Evolutionary conservation across 2,329 filamentous ascomycete species (phyloP), one percentile per base, ranked within the genome.

Genomic region (Aspergillus sp.): DNA sequence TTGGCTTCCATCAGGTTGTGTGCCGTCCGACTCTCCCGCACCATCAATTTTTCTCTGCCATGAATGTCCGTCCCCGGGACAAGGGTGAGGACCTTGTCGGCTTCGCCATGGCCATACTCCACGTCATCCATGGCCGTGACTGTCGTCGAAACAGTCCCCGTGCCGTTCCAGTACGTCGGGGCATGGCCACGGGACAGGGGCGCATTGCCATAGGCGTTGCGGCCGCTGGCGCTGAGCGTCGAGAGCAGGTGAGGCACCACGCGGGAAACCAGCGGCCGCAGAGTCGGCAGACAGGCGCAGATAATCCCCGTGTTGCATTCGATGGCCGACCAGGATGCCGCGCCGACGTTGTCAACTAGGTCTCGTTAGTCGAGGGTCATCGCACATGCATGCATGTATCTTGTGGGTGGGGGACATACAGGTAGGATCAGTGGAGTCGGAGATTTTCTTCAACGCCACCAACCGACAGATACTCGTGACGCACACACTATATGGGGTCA

Each of bases 301-400:
- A 74, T 73, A 32, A 75, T 73, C 3, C 71, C 71, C 4, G 66
- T 64, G 52, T 71, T 72, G 59, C 67, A 70, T 66, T 76, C 72
- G 21, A 75, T 62, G 5, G 69, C 64, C 20, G 71, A 72, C 71
- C 71, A 73, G 38, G 66, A 63, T 13, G 69, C 67, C 1, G 69
- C 68, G 25, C 58, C 64, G 38, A 71, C 67, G 51, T 68, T 70
- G 52, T 72, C 65, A 21, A 67, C 68, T 70, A 19, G 3, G 17
- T 42, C 32, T 16, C 10, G 45, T 62, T 54, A 59, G 56, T 29
- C 45, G 44, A 6, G 3, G 9, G 11, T 10, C 16, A 45, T 17
- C 29, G 3, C 25, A 16, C 16, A n/a, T 38, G 14, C 16, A 38
- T 17, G 16, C 16, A 38, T n/a, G 16, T n/a, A 36, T n/a, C n/a